A percentile compares a stretch with the other conserved stretches of the same genome.
These are phyloP conservation scores for Penicillium simplicissimum DNA, from an alignment of 495 filamentous ascomycete species.

Conservation along the genomic window DNA sequence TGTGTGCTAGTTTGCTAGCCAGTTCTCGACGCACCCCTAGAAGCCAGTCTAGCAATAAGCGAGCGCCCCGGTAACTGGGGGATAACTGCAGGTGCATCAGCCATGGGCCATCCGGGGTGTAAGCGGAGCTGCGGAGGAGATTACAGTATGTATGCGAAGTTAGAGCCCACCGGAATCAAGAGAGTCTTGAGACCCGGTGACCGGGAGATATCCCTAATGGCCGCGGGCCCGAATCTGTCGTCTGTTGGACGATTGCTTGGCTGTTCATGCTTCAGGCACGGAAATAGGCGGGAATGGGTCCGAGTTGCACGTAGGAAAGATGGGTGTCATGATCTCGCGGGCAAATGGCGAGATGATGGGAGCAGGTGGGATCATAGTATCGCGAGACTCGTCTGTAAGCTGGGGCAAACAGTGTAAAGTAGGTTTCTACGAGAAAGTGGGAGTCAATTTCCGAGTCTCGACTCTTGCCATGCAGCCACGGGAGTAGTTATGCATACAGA, in stretches of 20 bases:
- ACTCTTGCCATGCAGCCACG: no score
- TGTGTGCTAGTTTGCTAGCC: not conserved
- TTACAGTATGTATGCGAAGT: not conserved
- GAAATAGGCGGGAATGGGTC: not conserved
- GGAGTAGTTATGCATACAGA: no score
- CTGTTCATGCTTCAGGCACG: not conserved
- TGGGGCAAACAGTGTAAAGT: not conserved
- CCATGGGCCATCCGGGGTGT: not conserved
- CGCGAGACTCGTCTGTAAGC: not conserved
- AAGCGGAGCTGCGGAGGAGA: not conserved
- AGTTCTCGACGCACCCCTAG: not conserved
- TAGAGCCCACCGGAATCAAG: not conserved
- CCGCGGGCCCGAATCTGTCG: not conserved
- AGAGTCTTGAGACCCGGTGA: not conserved
- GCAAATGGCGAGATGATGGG: not conserved
- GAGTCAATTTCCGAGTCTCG: not conserved
- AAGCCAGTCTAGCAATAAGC: not conserved
- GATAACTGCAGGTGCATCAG: not conserved
- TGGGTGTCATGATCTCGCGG: not conserved
- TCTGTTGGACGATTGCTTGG: not conserved
- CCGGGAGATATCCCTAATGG: conserved; percentile 1
- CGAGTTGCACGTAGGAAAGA: not conserved
- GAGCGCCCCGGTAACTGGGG: not conserved
- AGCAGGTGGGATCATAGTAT: not conserved
- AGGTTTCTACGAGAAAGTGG: not conserved